Base-by-base conservation (phyloP, 164 flowering plant species). In the Aristolochia contorta region DNA sequence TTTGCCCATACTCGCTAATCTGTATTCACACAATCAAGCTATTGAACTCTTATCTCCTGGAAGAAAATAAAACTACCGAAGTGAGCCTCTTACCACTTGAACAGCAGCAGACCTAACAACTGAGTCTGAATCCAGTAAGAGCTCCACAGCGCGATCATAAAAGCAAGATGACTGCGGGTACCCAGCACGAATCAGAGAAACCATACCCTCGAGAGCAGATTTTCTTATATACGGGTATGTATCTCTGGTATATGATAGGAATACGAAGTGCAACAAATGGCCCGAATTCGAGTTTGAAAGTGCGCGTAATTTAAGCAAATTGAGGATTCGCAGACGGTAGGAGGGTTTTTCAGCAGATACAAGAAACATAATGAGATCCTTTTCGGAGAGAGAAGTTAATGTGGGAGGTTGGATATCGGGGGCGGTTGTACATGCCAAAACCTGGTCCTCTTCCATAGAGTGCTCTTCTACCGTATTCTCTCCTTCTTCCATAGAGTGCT, bases 171-270 rank as follows among this genome's bases (percentile, higher is more conserved):
- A 59, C 37, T 72, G 81, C 63, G 71, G 50, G 15, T 33, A 78
- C 41, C 52, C 66, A 24, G 52, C 51, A 19, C 69, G 61, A 37
- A 79, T 62, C 56, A 84, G 43, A 43, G 65, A 19, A 1, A 69
- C 69, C 70, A 92, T 69, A 13, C 89, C 94, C 52, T 79, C 83
- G 67, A 89, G 62, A 21, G 98, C 86, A 51, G 72, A 75, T 64
- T 64, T 68, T 74, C 91, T 75, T 65, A 90, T 81, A 18, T 62
- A 54, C 6, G 98, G 96, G 72, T 77, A 87, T 7, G 93, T 86
- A 60, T 93, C 97, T 76, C 75, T 78, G 8, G 80, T 78, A 63
- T 87, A 86, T 61, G 86, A 85, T 21, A 89, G 57, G 6, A 87
- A 68, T 47, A 84, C 69, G 27, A 67, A 56, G 24, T 80, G 59